Base-by-base conservation (phyloP, 345 rosid genomes). In the Lagerstroemia speciosa region DNA sequence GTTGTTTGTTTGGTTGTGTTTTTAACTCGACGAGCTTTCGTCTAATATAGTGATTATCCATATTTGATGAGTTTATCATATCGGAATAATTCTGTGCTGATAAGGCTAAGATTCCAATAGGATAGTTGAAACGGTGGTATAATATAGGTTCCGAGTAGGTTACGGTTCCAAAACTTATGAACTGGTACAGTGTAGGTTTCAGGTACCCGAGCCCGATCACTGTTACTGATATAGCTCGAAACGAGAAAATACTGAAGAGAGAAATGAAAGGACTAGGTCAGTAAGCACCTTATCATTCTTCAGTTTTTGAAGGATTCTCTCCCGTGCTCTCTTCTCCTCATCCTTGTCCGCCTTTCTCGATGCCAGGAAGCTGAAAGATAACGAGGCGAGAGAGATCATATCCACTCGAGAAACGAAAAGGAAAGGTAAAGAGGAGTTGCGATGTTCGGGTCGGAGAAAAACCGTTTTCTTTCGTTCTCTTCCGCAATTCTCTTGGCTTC, bases 381-480 rank as follows among this genome's bases (percentile, higher is more conserved):
- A 70, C 31, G 48, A 43, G 70, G 24, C 66, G 22, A 66, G 53
- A 27, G 63, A 68, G 46, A 50, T 34, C 37, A 60, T 7, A 24
- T 36, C 34, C 32, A 19, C 48, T 46, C 8, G 29, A 53, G 57
- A 66, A 65, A 26, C 55, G 8, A 66, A 14, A 33, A 46, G 68
- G 15, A 66, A 10, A 31, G 34, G 38, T 10, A 38, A 62, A 37
- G 29, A 53, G 24, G 60, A 22, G 30, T 5, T 3, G 29, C 34
- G 20, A 16, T 19, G 41, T 26, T 65, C 11, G 34, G 70, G 55
- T 55, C 37, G 30, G 50, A 69, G 64, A 62, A 80, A 29, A 62
- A 91, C 97, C 91, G 83, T 76, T 83, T 83, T 81, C 96, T 86
- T 79, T 86, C 84, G 72, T 81, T 83, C 50, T 89, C 97, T 77